A percentile compares a stretch with the other conserved stretches of the same genome.
Conservation (phyloP, 192 early-diverging fungal genomes). For the Helicostylum pulchrum region DNA sequence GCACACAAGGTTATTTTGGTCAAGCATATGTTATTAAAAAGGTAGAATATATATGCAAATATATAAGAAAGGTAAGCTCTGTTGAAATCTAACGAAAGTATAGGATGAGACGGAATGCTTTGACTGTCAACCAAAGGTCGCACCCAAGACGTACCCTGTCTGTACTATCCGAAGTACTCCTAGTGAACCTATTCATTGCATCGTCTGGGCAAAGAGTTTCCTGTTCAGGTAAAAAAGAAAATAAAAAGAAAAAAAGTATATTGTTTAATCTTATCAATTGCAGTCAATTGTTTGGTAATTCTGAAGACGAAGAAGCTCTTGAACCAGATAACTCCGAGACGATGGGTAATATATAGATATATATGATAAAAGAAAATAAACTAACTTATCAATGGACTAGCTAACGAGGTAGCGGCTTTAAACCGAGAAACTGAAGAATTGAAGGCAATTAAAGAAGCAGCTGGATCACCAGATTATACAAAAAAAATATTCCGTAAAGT, state of each 20-base stretch:
- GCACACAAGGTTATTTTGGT: slow-evolving; percentile 92
- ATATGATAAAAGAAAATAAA: not conserved
- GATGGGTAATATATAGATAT: slow-evolving; percentile 43
- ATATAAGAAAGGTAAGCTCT: not conserved
- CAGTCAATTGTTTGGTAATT: slow-evolving; percentile 75
- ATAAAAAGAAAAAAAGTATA: not conserved
- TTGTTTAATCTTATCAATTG: not conserved
- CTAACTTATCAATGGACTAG: slow-evolving; percentile 33
- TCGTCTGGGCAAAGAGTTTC: slow-evolving; percentile 99
- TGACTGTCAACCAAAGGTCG: slow-evolving; percentile 87
- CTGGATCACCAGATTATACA: slow-evolving; percentile 59
- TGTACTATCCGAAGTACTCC: slow-evolving; percentile 98
- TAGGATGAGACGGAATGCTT: slow-evolving; percentile 80
- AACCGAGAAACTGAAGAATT: slow-evolving; percentile 70
- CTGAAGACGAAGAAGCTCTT: slow-evolving; percentile 47
- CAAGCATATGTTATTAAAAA: slow-evolving; percentile 87
- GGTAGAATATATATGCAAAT: slow-evolving; percentile 32
- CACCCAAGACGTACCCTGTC: slow-evolving; percentile 86
- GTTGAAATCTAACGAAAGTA: not conserved
- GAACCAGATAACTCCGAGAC: slow-evolving; percentile 37
- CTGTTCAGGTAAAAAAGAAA: slow-evolving; percentile 66
- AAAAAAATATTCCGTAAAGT: slow-evolving; percentile 73
- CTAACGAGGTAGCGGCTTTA: slow-evolving; percentile 74
- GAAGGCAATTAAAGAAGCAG: slow-evolving; percentile 59
- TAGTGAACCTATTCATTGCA: slow-evolving; percentile 91